Percentiles rank a stretch among this genome's conserved stretches.
Conservation (phyloP, 257 asterid genomes). For the Solanum virginianum region DNA sequence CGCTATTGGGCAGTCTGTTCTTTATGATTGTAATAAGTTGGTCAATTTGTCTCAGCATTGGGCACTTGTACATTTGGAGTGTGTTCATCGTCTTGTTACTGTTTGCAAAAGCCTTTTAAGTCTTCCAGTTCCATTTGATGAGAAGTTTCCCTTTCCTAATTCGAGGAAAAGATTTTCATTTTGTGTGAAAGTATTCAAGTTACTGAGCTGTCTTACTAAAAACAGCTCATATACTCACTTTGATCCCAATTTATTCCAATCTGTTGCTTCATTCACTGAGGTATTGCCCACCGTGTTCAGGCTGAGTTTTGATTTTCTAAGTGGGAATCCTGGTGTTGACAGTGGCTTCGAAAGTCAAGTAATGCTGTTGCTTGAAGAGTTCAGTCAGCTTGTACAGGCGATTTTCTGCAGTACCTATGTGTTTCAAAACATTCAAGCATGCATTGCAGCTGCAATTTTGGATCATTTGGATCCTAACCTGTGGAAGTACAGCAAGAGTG, state of each 20-base stretch:
- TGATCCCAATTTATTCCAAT: conserved; percentile 45
- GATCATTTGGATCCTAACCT: conserved; percentile 42
- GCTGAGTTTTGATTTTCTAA: conserved; percentile 45
- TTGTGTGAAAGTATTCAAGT: conserved; percentile 55
- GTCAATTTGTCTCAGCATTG: conserved; percentile 53
- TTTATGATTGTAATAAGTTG: conserved; percentile 29
- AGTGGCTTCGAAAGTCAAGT: conserved; percentile 57
- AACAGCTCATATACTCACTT: conserved; percentile 37
- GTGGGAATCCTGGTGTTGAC: conserved; percentile 41
- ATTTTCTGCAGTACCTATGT: conserved; percentile 38
- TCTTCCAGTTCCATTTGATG: conserved; percentile 40
- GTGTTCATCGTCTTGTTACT: conserved; percentile 49
- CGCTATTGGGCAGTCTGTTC: conserved; percentile 25
- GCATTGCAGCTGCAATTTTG: conserved; percentile 55
- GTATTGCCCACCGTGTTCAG: conserved; percentile 49
- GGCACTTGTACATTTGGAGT: conserved; percentile 74
- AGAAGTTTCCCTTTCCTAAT: conserved; percentile 37
- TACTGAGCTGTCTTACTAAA: conserved; percentile 49
- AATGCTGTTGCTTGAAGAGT: conserved; percentile 63
- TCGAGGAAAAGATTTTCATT: conserved; percentile 53
- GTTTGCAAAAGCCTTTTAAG: conserved; percentile 48
- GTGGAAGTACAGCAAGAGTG: conserved; percentile 46
- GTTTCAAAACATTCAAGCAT: conserved; percentile 57
- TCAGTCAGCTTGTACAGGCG: conserved; percentile 58
- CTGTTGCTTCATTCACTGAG: conserved; percentile 53